Evolutionary conservation across 78 protist genomes (phyloP), one percentile per base, ranked within the genome.

Genomic region (Chrysochromulina tobinii): DNA sequence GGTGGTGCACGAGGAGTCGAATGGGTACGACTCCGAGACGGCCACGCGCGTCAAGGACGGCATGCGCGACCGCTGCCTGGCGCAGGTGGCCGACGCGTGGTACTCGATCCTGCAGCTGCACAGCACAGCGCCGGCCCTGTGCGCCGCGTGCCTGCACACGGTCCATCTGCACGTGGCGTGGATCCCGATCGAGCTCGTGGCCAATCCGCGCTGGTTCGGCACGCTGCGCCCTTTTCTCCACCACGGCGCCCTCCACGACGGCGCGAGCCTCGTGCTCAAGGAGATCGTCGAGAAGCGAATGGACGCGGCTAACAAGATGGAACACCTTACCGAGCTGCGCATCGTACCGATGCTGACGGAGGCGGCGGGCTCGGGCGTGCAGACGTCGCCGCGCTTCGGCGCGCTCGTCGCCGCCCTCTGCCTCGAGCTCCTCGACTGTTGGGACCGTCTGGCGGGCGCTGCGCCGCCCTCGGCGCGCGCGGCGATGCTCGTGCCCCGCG

Each of bases 31-130:
- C 59, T 11, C 83, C 25, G 64, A 59, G 64, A 18, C 23, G 50
- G 64, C 64, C 48, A 9, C 61, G 7, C 87, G 87, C 64, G 48
- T 79, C 64, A 84, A 84, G 72, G 89, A 84, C 55, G 57, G 38
- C 20, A 58, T 84, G 89, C 89, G 89, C n/a, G 89, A 27, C 21
- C 21, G n/a, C 59, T 58, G 73, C 72, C 1, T 84, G 17, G 8
- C 53, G 38, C 59, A 27, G 8, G 11, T 84, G n/a, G 73, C 18
- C n/a, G 89, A 84, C 25, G 89, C 89, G 27, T 61, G 53, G 73
- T 61, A 9, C 73, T 2, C 55, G 9, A 84, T 84, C 89, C 54
- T 61, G 21, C 12, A 17, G 57, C 21, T 1, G n/a, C 20, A 21
- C 89, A 9, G 53, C 25, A 0, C 38, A 5, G 9, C 67, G 21